Percentiles rank a stretch among this genome's conserved stretches.
Evolutionary conservation across 495 filamentous ascomycete species (phyloP).

Genomic region (Chaetomium tenue): DNA sequence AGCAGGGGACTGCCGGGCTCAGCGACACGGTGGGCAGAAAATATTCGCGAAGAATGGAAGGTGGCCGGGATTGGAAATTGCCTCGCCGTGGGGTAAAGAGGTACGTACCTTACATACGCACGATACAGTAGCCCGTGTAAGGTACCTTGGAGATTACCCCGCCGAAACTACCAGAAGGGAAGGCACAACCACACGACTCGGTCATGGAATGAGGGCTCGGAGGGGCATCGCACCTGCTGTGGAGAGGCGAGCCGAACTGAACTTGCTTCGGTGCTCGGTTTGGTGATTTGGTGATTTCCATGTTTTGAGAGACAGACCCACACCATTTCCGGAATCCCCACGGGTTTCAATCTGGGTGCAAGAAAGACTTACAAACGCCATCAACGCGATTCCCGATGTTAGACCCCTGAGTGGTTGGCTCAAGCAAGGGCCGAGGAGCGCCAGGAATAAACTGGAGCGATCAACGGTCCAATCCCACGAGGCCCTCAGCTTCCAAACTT

Average conservation of each 20-base stretch:
- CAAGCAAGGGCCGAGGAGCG: slow-evolving; percentile 18
- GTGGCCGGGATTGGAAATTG: not conserved
- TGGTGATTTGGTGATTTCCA: not conserved
- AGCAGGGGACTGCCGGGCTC: not conserved
- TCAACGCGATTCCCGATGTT: slow-evolving; percentile 3
- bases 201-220: too few species aligned
- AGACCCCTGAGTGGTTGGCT: slow-evolving; percentile 20
- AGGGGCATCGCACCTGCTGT: not conserved
- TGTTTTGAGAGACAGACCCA: not conserved
- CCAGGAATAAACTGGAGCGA: slow-evolving; percentile 26
- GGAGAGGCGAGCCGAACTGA: not conserved
- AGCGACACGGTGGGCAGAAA: not conserved
- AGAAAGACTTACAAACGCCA: not conserved
- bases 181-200: not conserved
- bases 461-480: slow-evolving; percentile 12
- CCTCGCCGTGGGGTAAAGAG: not conserved
- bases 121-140: not conserved
- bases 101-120: not conserved
- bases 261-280: not conserved
- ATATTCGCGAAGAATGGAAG: not conserved
- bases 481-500: not conserved
- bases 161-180: not conserved
- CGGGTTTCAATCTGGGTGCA: not conserved
- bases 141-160: not conserved
- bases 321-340: not conserved